These are phyloP conservation scores for Dimargaris verticillata DNA, from an alignment of 192 early-diverging fungal species.

Conservation along the genomic window DNA sequence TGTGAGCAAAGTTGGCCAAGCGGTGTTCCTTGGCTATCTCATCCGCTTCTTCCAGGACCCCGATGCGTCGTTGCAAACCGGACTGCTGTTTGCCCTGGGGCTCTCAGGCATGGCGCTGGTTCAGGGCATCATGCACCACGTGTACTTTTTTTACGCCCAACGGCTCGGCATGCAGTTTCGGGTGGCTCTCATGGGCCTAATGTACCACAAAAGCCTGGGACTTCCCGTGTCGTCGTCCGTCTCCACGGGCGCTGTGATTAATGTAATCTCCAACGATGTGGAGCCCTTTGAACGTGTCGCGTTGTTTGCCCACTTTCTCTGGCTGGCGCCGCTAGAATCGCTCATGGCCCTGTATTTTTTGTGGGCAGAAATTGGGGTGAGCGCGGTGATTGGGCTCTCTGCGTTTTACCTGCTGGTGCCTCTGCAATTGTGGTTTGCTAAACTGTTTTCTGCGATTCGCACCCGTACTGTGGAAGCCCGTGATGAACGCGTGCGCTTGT, in stretches of 20 bases:
- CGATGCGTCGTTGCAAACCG: neutral
- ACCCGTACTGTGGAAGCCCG: slow-evolving; percentile 16
- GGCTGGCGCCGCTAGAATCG: slow-evolving; percentile 5
- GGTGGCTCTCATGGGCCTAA: neutral
- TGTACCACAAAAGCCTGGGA: slow-evolving; percentile 6
- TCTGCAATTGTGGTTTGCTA: slow-evolving; percentile 24
- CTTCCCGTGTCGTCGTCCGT: slow-evolving; percentile 8
- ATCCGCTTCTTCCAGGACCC: slow-evolving; percentile 6
- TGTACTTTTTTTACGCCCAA: neutral
- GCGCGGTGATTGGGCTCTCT: slow-evolving; percentile 16
- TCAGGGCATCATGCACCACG: slow-evolving; percentile 10
- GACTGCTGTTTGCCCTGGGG: neutral
- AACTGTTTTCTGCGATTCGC: slow-evolving; percentile 18
- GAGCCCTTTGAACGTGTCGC: slow-evolving; percentile 8
- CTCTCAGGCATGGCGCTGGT: neutral
- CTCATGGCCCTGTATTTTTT: slow-evolving; percentile 7
- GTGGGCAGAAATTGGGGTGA: slow-evolving; percentile 6
- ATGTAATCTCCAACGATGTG: slow-evolving; percentile 13
- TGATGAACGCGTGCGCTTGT: slow-evolving; percentile 23
- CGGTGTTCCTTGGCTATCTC: slow-evolving; percentile 1
- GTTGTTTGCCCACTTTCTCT: neutral
- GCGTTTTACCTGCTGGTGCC: slow-evolving; percentile 24
- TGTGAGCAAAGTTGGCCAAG: neutral
- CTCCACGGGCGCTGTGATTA: slow-evolving; percentile 10
- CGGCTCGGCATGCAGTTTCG: slow-evolving; percentile 1